Base-by-base conservation (phyloP, 305 asterid species). In the Rubia peregrina region DNA sequence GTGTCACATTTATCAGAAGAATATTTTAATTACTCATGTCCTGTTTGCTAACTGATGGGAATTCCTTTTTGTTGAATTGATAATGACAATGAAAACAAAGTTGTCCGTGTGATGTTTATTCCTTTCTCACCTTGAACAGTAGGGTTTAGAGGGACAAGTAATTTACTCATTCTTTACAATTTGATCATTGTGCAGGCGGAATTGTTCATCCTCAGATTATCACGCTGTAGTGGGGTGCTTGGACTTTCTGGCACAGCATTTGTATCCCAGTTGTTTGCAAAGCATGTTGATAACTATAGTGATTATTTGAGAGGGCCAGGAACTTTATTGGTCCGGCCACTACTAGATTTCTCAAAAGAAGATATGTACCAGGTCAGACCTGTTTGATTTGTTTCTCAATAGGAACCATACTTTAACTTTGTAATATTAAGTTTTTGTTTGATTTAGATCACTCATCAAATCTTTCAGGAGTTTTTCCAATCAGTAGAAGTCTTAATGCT, bases 201-300 rank as follows among this genome's bases (percentile, higher is more conserved):
- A 84, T 85, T 88, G 69, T 88, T 92, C 79, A 83, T 88, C 78
- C 88, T 92, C 74, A 85, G 98, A 80, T 83, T 87, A 83, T 94
- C 99, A 59, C 89, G 95, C 56, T 82, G 83, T 78, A 91, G 98
- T 76, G 96, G 96, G n/a, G 91, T 91, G 75, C 93, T 91, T 82
- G 98, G 99, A 82, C 99, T 94, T 77, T 95, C 93, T 73, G 96
- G 97, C 65, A 89, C 85, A 96, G 87, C 99, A 48, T 89, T 84
- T 72, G 74, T 83, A 62, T 84, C 90, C 65, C 84, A 91, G 76
- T 68, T 83, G 71, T 94, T 85, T 77, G 74, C 78, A 1, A 76
- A 80, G 72, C 71, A 64, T 67, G 88, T 85, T 57, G 76, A 80
- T 77, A 62, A 78, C 48, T 71, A 74, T 63, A 79, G 80, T 75